Base-by-base conservation (phyloP, 768 basidiomycete genomes). In the Russula sp. region DNA sequence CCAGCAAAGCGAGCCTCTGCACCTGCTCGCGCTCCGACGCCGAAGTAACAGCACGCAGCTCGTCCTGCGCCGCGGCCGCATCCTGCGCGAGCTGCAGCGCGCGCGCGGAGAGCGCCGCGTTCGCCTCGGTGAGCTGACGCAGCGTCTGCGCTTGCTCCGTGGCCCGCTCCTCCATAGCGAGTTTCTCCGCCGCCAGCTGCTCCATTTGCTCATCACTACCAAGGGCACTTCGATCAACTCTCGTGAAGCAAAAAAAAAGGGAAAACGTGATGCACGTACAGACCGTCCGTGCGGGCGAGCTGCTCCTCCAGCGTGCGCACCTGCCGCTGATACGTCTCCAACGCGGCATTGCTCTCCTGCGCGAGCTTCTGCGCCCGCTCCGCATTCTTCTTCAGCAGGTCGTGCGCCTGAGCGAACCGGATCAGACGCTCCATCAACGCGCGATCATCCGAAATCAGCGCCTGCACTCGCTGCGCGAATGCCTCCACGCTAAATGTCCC, bases 241-340 rank as follows among this genome's bases (percentile, higher is more conserved):
- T 14, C 25, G 25, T 29, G 25, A 29, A 29, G 3, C 25, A 29
- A n/a, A n/a, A n/a, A n/a, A n/a, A n/a, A n/a, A n/a, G n/a, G n/a
- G n/a, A n/a, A n/a, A n/a, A n/a, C n/a, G n/a, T n/a, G n/a, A n/a
- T 39, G 76, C 75, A 82, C 77, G 56, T 85, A 80, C 69, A 79
- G 79, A 25, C 77, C 70, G 38, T 78, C 76, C 59, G 86, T 71
- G 9, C 71, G 65, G 66, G 79, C 71, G 66, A 91, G 85, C 59
- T 88, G 80, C 68, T 91, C 89, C 69, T 94, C 91, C 59, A 96
- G 77, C 25, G 79, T 82, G 68, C 81, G 79, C 4, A 95, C 86
- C 70, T 96, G 93, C 74, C 86, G 87, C 76, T 96, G 90, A 69
- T 97, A 96, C 18, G 87, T 93, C 76, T 93, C 91, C 45, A 97